phyloP scores from a whole-genome alignment of 345 rosid genomes.

The Linum lewisii region DNA sequence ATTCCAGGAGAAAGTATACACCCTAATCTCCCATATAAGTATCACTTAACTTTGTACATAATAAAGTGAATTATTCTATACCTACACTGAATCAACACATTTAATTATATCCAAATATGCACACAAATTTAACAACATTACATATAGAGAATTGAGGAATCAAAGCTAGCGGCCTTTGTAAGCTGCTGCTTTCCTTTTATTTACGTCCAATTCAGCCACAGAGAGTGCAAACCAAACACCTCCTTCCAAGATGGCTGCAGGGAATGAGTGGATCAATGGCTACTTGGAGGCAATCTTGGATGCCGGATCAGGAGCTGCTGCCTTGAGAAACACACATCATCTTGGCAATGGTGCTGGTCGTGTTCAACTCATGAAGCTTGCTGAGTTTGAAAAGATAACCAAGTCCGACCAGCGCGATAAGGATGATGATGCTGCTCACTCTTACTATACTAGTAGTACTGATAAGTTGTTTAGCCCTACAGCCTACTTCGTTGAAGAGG shows the following conservation, averaged over 20 bases:
- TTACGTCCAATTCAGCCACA: not conserved
- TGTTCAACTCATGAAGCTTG: slow-evolving; percentile 20
- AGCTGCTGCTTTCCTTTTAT: not conserved
- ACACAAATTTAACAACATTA: too few relatives aligned
- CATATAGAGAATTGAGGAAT: too few relatives aligned
- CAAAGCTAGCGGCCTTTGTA: not conserved
- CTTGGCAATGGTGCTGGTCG: too few relatives aligned
- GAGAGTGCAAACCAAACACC: not conserved
- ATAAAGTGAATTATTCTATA: not conserved
- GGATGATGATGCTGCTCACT: not conserved
- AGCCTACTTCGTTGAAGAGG: slow-evolving; percentile 82
- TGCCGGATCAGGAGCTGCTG: slow-evolving; percentile 38
- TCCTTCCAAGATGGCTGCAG: slow-evolving; percentile 18
- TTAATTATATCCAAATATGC: too few relatives aligned
- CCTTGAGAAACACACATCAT: slow-evolving; percentile 26
- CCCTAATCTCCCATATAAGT: not conserved
- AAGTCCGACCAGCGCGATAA: slow-evolving; percentile 18
- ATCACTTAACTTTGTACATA: not conserved
- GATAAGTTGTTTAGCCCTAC: slow-evolving; percentile 61
- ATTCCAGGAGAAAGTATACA: too few relatives aligned
- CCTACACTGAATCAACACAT: too few relatives aligned
- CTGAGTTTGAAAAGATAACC: slow-evolving; percentile 31
- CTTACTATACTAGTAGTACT: not conserved
- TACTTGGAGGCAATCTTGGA: slow-evolving; percentile 83
- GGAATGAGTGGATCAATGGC: slow-evolving; percentile 88